Evolutionary conservation across 176 grass and related monocot genomes (phyloP).

Genomic region (Oryza longistaminata): DNA sequence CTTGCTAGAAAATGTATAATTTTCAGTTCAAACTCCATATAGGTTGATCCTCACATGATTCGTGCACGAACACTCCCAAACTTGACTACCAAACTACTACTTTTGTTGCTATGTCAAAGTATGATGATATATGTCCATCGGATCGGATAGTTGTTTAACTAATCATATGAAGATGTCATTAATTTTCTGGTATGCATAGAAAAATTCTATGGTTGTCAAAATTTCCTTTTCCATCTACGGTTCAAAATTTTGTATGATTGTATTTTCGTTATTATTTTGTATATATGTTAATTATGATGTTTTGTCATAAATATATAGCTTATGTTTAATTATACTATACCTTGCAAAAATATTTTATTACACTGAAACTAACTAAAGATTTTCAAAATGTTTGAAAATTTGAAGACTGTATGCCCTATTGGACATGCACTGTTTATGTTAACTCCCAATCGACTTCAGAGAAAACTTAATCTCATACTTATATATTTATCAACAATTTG

Average conservation of each 20-base stretch:
- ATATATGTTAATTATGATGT: background rate
- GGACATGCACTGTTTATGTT: background rate
- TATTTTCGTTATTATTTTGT: background rate
- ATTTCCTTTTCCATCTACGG: background rate
- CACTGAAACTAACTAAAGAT: background rate
- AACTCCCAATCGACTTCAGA: background rate
- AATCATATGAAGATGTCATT: background rate
- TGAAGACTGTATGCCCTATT: background rate
- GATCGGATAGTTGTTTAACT: background rate
- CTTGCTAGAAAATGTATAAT: background rate
- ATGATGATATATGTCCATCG: background rate
- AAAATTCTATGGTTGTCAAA: background rate
- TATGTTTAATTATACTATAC: no score
- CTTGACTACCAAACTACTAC: background rate
- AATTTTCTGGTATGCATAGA: background rate
- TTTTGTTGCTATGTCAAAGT: background rate
- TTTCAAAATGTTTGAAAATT: background rate
- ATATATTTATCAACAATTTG: background rate
- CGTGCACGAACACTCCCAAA: background rate
- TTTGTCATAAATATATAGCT: background rate
- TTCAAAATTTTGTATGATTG: background rate
- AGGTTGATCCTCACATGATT: background rate
- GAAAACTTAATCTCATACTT: background rate
- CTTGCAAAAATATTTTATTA: no score
- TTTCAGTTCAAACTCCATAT: background rate